phyloP scores from a whole-genome alignment of 2,329 filamentous ascomycete genomes.

The Aspergillus hiratsukae region DNA sequence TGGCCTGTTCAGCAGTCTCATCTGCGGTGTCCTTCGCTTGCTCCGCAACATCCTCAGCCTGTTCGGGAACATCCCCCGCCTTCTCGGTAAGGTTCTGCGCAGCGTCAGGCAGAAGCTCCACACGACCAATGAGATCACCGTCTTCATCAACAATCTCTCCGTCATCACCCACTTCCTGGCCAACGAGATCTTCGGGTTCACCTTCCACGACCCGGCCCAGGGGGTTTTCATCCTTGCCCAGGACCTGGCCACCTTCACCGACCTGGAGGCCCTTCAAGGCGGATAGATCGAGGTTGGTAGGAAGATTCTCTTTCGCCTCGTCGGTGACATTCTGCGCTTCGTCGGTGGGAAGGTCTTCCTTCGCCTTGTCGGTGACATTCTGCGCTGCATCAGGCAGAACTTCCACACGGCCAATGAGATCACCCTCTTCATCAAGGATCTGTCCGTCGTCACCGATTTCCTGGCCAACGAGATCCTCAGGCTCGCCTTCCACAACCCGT shows the following conservation, averaged over 20 bases:
- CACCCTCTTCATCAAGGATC: constrained; percentile 29
- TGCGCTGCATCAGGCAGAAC: constrained; percentile 20
- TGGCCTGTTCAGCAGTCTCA: constrained; percentile 13
- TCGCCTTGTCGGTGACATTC: constrained; percentile 22
- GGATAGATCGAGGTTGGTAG: constrained; percentile 23
- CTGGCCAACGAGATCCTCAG: constrained; percentile 39
- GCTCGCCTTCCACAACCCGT: constrained; percentile 38
- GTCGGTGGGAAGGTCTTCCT: background rate
- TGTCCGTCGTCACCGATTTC: constrained; percentile 36
- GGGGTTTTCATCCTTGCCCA: constrained; percentile 31
- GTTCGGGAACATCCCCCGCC: constrained; percentile 6
- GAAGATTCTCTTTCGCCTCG: constrained; percentile 17
- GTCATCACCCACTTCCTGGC: constrained; percentile 37
- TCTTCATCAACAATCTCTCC: constrained; percentile 32
- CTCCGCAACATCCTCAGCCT: constrained; percentile 18
- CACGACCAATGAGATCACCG: constrained; percentile 35
- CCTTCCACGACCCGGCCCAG: constrained; percentile 40
- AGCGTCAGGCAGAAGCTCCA: constrained; percentile 23
- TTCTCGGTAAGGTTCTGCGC: constrained; percentile 22
- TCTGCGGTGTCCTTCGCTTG: constrained; percentile 31
- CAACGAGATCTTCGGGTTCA: constrained; percentile 38
- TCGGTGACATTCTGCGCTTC: constrained; percentile 5
- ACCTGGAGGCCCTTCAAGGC: constrained; percentile 38
- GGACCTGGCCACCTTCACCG: constrained; percentile 33
- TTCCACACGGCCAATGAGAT: constrained; percentile 36